Conservation (phyloP, 31 red algal genomes). For the Asparagopsis taxiformis region DNA sequence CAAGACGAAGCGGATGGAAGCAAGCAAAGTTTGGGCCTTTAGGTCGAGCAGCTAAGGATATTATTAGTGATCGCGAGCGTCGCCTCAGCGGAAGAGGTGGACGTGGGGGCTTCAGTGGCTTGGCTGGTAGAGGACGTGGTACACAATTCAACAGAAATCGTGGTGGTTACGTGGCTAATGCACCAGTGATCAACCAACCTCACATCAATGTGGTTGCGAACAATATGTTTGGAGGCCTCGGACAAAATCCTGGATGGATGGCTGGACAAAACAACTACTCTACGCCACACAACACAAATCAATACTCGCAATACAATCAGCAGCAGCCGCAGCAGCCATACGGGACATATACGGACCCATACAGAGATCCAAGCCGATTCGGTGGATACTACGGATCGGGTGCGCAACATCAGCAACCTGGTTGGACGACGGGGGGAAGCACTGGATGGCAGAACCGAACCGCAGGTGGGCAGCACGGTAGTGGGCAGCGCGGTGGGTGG, state of each 20-base stretch:
- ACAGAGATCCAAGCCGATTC: background rate
- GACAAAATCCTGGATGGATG: constrained; percentile 18
- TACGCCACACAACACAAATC: no score
- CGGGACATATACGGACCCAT: constrained; percentile 4
- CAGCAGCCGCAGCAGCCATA: no score
- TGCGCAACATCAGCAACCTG: constrained; percentile 6
- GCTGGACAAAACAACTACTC: background rate
- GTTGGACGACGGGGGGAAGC: background rate
- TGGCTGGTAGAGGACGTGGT: constrained; percentile 2
- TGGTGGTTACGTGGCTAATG: constrained; percentile 14
- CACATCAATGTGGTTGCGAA: background rate
- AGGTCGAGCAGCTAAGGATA: constrained; percentile 57
- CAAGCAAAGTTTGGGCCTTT: constrained; percentile 60
- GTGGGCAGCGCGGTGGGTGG: no score
- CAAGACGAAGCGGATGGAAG: constrained; percentile 58
- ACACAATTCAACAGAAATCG: background rate
- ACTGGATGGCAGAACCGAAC: background rate
- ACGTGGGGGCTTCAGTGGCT: background rate
- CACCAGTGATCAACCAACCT: constrained; percentile 16
- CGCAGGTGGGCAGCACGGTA: background rate
- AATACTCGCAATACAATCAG: background rate
- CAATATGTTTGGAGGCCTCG: constrained; percentile 22
- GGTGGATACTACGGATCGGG: background rate
- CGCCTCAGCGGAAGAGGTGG: constrained; percentile 11
- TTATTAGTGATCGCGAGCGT: constrained; percentile 36